A percentile compares a stretch with the other conserved stretches of the same genome.
Conservation (phyloP, 192 early-diverging fungal genomes). For the Mycoemilia scoparia region DNA sequence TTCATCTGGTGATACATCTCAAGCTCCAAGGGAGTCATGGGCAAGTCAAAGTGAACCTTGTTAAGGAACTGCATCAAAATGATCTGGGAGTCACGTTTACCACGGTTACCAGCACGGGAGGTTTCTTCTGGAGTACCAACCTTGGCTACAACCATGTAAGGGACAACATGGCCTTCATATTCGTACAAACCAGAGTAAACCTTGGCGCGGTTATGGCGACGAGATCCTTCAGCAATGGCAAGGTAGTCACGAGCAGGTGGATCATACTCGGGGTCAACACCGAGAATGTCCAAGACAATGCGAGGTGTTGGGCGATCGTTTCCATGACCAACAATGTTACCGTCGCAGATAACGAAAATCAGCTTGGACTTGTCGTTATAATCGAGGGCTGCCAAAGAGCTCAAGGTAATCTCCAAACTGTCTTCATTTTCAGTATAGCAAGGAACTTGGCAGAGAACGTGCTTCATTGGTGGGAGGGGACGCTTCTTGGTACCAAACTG, state of each 20-base stretch:
- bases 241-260: constrained; percentile 62
- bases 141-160: constrained; percentile 83
- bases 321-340: constrained; percentile 81
- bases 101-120: constrained; percentile 70
- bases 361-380: constrained; percentile 78
- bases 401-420: constrained; percentile 58
- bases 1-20: constrained; percentile 90
- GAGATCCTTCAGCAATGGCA: constrained; percentile 73
- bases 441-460: constrained; percentile 83
- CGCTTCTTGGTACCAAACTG: constrained; percentile 43
- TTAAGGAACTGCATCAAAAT: constrained; percentile 80
- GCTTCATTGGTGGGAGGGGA: constrained; percentile 72
- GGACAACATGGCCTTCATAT: constrained; percentile 62
- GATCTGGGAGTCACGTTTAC: constrained; percentile 90
- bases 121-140: constrained; percentile 70
- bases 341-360: constrained; percentile 67
- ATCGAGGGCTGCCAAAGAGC: constrained; percentile 45
- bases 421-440: constrained; percentile 86
- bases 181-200: constrained; percentile 87
- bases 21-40: constrained; percentile 76
- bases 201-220: constrained; percentile 79
- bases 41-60: constrained; percentile 70
- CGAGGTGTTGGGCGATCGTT: constrained; percentile 84
- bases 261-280: constrained; percentile 61
- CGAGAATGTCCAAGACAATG: constrained; percentile 75